Percentiles rank a stretch among this genome's conserved stretches.
Conservation (phyloP, 805 yeast genomes). For the Pichia manshurica region DNA sequence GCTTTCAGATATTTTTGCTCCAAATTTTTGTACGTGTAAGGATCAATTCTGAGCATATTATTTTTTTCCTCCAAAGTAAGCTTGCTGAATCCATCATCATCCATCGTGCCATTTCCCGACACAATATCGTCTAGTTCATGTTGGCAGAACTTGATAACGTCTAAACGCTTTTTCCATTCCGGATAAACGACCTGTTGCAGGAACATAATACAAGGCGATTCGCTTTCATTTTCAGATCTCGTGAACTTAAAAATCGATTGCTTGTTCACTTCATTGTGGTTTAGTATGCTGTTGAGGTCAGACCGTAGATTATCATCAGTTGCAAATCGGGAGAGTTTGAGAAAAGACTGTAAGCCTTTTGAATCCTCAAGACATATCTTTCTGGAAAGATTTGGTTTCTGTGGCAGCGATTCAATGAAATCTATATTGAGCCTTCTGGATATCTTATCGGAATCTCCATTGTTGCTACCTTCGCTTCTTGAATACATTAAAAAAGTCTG, state of each 20-base stretch:
- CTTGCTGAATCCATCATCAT: conserved; percentile 11
- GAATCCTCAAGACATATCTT: conserved; percentile 30
- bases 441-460: not conserved
- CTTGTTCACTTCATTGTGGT: conserved; percentile 23
- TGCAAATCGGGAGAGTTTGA: conserved; percentile 32
- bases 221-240: conserved; percentile 6
- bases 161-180: conserved; percentile 40
- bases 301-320: conserved; percentile 44
- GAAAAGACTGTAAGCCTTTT: conserved; percentile 32
- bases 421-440: conserved; percentile 14
- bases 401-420: conserved; percentile 23
- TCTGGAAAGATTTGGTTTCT: conserved; percentile 23
- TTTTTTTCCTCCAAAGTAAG: conserved; percentile 19
- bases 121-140: conserved; percentile 27
- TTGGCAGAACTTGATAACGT: conserved; percentile 39
- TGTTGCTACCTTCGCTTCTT: not conserved
- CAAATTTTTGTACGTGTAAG: conserved; percentile 42
- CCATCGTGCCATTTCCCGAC: conserved; percentile 11
- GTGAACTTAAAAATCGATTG: conserved; percentile 21
- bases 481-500: too few relatives aligned
- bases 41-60: conserved; percentile 38
- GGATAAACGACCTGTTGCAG: conserved; percentile 35
- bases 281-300: conserved; percentile 36
- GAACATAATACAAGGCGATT: conserved; percentile 32
- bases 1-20: conserved; percentile 27